Evolutionary conservation across 768 basidiomycete species (phyloP).

Genomic region (Serendipita indica): DNA sequence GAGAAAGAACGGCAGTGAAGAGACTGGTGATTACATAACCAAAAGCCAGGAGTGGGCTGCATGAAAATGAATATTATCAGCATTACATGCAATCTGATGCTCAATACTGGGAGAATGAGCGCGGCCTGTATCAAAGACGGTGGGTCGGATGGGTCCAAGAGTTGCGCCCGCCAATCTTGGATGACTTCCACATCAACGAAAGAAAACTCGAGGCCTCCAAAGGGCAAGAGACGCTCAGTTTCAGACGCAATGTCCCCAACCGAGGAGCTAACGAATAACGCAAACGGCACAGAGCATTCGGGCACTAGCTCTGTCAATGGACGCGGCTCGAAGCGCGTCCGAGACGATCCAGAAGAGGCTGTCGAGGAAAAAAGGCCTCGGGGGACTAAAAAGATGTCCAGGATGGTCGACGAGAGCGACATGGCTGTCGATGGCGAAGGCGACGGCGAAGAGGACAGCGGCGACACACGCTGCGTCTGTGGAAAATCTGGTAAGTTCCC

Average conservation of each 20-base stretch:
- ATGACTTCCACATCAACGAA: background rate
- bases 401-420: constrained; percentile 14
- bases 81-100: no score
- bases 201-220: background rate
- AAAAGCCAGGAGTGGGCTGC: no score
- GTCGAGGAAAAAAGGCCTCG: background rate
- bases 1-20: no score
- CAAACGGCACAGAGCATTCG: background rate
- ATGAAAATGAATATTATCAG: no score
- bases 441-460: constrained; percentile 37
- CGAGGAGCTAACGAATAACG: background rate
- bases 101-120: no score
- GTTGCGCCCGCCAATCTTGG: no score
- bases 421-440: constrained; percentile 37
- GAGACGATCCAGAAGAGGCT: background rate
- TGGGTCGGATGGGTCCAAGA: no score
- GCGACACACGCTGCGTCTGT: constrained; percentile 73
- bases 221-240: background rate
- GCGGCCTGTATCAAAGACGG: no score
- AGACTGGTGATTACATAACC: no score
- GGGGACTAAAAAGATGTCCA: background rate
- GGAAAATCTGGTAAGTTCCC: constrained; percentile 52
- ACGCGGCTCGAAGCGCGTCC: background rate
- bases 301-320: background rate
- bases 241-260: background rate